phyloP scores from a whole-genome alignment of 495 filamentous ascomycete genomes.

The Neurospora hispaniola region DNA sequence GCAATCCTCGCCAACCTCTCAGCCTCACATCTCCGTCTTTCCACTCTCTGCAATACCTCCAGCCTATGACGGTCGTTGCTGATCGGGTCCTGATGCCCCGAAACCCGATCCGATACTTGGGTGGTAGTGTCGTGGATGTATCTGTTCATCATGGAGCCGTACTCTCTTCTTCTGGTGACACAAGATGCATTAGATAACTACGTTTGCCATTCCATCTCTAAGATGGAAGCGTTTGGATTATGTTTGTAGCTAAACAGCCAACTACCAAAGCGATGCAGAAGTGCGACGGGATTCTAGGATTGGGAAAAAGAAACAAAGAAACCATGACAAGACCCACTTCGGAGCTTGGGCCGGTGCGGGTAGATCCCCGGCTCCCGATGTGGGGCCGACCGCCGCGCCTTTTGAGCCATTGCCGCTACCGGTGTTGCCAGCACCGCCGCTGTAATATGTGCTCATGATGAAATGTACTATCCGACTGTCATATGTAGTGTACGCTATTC shows the following conservation, averaged over 20 bases:
- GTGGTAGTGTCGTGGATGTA: constrained; percentile 5
- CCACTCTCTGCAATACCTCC: neutral
- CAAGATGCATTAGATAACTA: neutral
- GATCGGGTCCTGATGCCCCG: neutral
- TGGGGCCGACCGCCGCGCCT: neutral
- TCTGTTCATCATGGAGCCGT: constrained; percentile 1
- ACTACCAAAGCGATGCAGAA: neutral
- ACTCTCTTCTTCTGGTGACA: neutral
- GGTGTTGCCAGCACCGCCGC: neutral
- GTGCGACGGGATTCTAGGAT: neutral
- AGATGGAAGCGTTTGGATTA: neutral
- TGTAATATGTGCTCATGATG: neutral
- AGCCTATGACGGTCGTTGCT: neutral
- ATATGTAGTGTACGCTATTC: neutral
- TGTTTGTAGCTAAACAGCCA: neutral
- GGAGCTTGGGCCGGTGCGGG: neutral
- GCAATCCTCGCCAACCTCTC: constrained; percentile 3
- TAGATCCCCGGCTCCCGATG: neutral
- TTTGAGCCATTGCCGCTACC: neutral
- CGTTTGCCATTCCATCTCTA: neutral
- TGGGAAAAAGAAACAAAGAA: neutral
- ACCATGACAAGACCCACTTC: neutral
- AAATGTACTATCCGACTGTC: no score
- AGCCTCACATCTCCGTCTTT: neutral
- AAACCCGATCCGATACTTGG: constrained; percentile 1